Base-by-base conservation (phyloP, 768 basidiomycete genomes). In the Albatrellus ellisii region DNA sequence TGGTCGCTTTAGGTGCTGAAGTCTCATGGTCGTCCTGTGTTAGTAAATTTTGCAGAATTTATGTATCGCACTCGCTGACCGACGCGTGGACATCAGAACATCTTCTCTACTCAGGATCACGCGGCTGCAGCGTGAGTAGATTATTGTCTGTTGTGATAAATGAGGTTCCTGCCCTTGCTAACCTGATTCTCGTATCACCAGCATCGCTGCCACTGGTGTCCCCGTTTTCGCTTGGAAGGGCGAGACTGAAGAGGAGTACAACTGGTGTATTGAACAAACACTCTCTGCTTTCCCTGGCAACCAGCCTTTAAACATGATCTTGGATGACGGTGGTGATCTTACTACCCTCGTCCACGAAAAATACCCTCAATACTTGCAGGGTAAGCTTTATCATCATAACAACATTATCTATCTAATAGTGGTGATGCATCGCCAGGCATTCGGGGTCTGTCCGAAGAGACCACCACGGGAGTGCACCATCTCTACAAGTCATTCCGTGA, bases 181-280 rank as follows among this genome's bases (percentile, higher is more conserved):
- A 21, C 27, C 45, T 9, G 43, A 17, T 54, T 31, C n/a, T n/a
- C n/a, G n/a, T n/a, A n/a, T n/a, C n/a, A n/a, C n/a, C n/a, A 89
- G 86, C 51, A 97, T 97, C 50, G 94, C 94, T 50, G 94, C 91
- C 14, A 98, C 95, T 46, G 94, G 94, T 52, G 87, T 98, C 43
- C 95, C 95, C 51, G 95, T 98, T 56, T 99, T 79, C 58, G 95
- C 95, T 31, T 99, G 95, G 95, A 99, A 99, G 70, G 95, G 95
- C 43, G 95, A 99, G 71, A 92, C 92, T 35, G 95, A 98, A 59
- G 95, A 97, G 63, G 95, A 99, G 61, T 98, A 97, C 67, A 58
- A 64, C 51, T 99, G 95, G 95, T 98, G 92, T 62, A 89, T 99
- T 53, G 90, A 98, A 58, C 95, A 99, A 67, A 86, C 88, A 36